Evolutionary conservation across 1,284 basidiomycete genomes (phyloP), one percentile per base, ranked within the genome.

Genomic region (Moesziomyces globuligerus): DNA sequence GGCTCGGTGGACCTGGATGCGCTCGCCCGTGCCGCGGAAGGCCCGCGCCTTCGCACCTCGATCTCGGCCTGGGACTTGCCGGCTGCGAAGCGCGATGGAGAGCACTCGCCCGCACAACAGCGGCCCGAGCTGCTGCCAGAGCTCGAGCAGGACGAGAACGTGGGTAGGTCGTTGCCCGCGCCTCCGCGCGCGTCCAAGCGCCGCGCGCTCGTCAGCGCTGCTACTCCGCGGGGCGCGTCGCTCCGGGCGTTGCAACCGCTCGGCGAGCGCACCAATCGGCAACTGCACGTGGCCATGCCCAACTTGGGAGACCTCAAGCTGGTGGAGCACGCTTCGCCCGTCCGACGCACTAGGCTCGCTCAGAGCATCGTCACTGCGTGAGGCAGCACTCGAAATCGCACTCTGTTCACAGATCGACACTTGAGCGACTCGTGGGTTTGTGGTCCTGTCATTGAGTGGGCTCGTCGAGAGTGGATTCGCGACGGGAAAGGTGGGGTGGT

Each of bases 101-200:
- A 21, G 15, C 5, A 29, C 10, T 23, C 20, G 21, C n/a, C 24
- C 26, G 43, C 8, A 3, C 6, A n/a, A n/a, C n/a, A 8, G 25
- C 15, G 20, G 43, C 21, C 21, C 23, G 32, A 34, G 32, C 17
- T 17, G 29, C 25, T 46, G 26, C 9, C 17, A 4, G 44, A 46
- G 23, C 29, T 34, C 9, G 44, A 23, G 20, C 21, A 29, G 25
- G 10, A 46, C 20, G 36, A 29, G 11, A 39, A 18, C 24, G 4
- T 23, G 20, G 45, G 46, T n/a, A n/a, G n/a, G 4, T 60, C 53
- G 6, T 37, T 68, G 5, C 65, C 65, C 5, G 65, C 65, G 1
- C 65, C 65, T 7, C 65, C 58, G 13, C 34, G 65, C 3, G 53
- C 48, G 10, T 29, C 23, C 1, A 67, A 60, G 37, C 46, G 64